Conservation (phyloP, 129 eudicot genomes). For the Cynara cardunculus region DNA sequence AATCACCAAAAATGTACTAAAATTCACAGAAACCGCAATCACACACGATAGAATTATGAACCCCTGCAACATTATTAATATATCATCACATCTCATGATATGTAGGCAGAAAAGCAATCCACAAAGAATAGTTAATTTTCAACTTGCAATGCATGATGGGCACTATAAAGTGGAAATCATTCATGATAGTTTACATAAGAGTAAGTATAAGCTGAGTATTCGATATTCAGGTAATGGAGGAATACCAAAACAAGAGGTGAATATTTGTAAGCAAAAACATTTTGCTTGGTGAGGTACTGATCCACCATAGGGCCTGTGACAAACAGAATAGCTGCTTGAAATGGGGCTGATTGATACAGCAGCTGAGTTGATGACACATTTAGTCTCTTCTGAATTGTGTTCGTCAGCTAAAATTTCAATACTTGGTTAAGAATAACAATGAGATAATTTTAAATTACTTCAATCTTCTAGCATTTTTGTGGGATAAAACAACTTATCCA, state of each 20-base stretch:
- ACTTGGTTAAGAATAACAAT: constrained; percentile 21
- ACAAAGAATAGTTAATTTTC: not conserved
- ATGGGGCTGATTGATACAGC: constrained; percentile 96
- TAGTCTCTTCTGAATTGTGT: constrained; percentile 90
- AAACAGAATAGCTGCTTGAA: constrained; percentile 86
- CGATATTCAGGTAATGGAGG: not conserved
- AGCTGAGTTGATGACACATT: constrained; percentile 94
- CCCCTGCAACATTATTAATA: constrained; percentile 42
- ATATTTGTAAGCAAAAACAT: constrained; percentile 79
- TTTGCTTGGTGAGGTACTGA: constrained; percentile 73
- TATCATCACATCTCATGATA: not conserved
- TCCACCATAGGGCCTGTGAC: constrained; percentile 87
- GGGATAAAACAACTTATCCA: not conserved
- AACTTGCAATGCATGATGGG: not conserved
- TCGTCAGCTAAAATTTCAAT: constrained; percentile 63
- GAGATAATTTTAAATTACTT: not conserved
- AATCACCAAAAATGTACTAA: constrained; percentile 92
- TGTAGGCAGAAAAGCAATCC: not conserved
- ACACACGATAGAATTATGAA: constrained; percentile 81
- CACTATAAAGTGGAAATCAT: not conserved
- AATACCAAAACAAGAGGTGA: constrained; percentile 77
- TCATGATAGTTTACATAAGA: not conserved
- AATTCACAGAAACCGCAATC: constrained; percentile 95
- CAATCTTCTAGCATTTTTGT: constrained; percentile 1
- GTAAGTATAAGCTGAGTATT: not conserved